Evolutionary conservation across 768 basidiomycete species (phyloP).

Genomic region (Russula brevipes): DNA sequence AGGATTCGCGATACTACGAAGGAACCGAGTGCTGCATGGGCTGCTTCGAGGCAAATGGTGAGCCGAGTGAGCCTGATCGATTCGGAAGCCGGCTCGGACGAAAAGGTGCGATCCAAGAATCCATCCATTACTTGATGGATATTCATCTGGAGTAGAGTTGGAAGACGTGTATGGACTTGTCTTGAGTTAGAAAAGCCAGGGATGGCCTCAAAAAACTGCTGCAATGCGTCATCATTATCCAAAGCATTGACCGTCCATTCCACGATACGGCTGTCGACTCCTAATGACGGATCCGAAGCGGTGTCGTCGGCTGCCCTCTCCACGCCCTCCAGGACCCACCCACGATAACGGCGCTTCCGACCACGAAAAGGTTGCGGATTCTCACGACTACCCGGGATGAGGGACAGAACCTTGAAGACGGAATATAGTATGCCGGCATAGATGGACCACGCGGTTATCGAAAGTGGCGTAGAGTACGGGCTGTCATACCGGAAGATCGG

Average conservation of each 20-base stretch:
- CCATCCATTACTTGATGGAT: not conserved
- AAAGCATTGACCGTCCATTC: not conserved
- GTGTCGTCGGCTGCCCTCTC: not conserved
- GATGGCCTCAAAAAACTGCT: not conserved
- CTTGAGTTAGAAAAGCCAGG: not conserved
- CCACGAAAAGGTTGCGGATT: too few relatives aligned
- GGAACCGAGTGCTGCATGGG: not conserved
- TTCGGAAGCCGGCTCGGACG: not conserved
- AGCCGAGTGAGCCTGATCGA: not conserved
- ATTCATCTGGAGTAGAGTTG: too few relatives aligned
- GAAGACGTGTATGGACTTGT: not conserved
- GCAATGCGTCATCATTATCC: not conserved
- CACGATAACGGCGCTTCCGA: too few relatives aligned
- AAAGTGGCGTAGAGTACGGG: not conserved
- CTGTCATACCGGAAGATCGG: not conserved
- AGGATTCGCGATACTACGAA: not conserved
- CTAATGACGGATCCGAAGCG: not conserved
- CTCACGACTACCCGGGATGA: not conserved
- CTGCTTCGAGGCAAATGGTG: not conserved
- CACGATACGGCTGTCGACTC: not conserved
- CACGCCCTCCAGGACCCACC: not conserved
- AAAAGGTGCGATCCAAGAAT: not conserved
- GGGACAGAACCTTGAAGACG: not conserved
- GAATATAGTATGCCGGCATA: not conserved
- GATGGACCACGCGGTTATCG: not conserved